Conservation (phyloP, 2,329 filamentous ascomycete genomes). For the Periconia sp. region DNA sequence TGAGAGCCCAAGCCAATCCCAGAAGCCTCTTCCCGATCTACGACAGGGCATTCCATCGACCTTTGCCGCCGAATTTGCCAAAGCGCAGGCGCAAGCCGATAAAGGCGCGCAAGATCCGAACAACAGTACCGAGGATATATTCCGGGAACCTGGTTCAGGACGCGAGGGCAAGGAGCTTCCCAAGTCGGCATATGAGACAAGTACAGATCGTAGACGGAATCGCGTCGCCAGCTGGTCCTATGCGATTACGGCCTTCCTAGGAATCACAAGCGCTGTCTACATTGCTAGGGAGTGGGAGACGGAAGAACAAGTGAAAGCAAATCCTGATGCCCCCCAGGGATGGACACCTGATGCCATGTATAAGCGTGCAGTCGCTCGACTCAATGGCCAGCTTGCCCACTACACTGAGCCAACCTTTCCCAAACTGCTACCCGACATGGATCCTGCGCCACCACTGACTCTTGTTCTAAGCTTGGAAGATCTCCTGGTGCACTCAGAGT, state of each 20-base stretch:
- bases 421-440: conserved; percentile 81
- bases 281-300: conserved; percentile 85
- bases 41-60: conserved; percentile 95
- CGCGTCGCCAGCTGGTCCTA: conserved; percentile 77
- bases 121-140: conserved; percentile 58
- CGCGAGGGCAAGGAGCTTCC: conserved; percentile 68
- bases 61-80: conserved; percentile 72
- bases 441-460: conserved; percentile 86
- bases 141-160: conserved; percentile 45
- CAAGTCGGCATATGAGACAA: conserved; percentile 84
- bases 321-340: conserved; percentile 75
- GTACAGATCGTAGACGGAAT: conserved; percentile 78
- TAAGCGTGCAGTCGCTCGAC: conserved; percentile 74
- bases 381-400: conserved; percentile 77
- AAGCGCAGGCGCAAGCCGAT: conserved; percentile 38
- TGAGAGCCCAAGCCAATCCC: conserved; percentile 53
- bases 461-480: conserved; percentile 92
- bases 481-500: conserved; percentile 90
- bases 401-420: conserved; percentile 96
- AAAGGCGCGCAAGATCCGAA: conserved; percentile 35
- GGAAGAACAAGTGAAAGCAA: conserved; percentile 68
- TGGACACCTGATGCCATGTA: conserved; percentile 78
- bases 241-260: conserved; percentile 58
- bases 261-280: conserved; percentile 66
- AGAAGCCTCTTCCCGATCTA: conserved; percentile 78